Base-by-base conservation (phyloP, 768 basidiomycete species). In the Boletus rufocinnamomeus region DNA sequence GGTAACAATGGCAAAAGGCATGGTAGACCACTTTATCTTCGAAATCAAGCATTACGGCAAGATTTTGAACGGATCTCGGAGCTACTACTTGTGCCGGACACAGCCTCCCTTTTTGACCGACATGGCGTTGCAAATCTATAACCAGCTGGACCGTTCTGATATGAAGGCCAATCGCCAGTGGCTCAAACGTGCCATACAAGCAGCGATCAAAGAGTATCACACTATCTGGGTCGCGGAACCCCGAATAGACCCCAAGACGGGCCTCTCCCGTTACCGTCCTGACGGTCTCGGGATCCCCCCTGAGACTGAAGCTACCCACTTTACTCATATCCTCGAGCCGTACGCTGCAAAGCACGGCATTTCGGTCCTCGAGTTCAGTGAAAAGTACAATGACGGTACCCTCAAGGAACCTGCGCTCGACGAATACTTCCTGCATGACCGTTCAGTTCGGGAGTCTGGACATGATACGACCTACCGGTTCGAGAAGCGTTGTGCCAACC, bases 61-160 rank as follows among this genome's bases (percentile, higher is more conserved):
- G 76, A 95, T 95, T 67, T 77, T 98, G 63, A 99, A 99, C 72
- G 96, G 96, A 61, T 95, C 89, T 74, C 89, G 96, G 66, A 92
- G 91, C 71, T 89, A 87, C 82, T 99, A 99, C 73, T 85, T 99
- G 57, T 92, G 91, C 72, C 89, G 96, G 61, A 91, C 94, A 14
- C 96, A 99, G 71, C 96, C 96, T 32, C 96, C 96, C 2, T 99
- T 99, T 89, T 82, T 98, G 48, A 98, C 96, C 46, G 96, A 99
- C 73, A 94, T 99, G 88, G 94, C 95, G 0, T 81, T 98, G 40
- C 97, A 98, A 72, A 96, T 98, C 71, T 98, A 91, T 79, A 95
- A 95, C 69, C 95, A 95, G 70, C 85, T 98, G 54, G 94, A 97
- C 67, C 87, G 91, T 47, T 87, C 86, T 1, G 89, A 95, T 61